Conservation (phyloP, 2,329 filamentous ascomycete genomes). For the Chrysoporthe cubensis region DNA sequence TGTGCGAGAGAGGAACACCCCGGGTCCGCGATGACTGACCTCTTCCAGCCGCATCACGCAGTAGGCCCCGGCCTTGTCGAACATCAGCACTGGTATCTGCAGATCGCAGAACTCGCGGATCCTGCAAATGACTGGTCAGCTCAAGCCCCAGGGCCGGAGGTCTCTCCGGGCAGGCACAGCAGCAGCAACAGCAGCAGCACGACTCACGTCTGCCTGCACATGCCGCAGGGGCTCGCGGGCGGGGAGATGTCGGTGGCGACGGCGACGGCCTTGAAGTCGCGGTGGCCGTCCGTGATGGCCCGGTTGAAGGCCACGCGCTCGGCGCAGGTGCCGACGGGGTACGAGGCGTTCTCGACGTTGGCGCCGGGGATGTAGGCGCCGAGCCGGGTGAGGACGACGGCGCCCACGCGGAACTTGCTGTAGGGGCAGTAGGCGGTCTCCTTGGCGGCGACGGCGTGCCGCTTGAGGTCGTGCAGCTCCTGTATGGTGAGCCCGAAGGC, state of each 20-base stretch:
- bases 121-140: constrained; percentile 43
- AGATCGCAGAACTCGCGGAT: constrained; percentile 76
- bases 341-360: constrained; percentile 91
- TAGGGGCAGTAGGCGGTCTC: constrained; percentile 87
- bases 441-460: constrained; percentile 72
- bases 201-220: constrained; percentile 88
- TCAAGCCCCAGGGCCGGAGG: too few species aligned
- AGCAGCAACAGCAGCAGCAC: neutral
- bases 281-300: constrained; percentile 67
- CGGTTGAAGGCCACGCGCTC: constrained; percentile 88
- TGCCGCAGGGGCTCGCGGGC: constrained; percentile 82
- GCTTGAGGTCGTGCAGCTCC: constrained; percentile 68
- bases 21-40: constrained; percentile 45
- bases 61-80: constrained; percentile 77
- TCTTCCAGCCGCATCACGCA: constrained; percentile 72
- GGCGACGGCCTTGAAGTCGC: constrained; percentile 74
- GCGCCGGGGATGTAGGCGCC: constrained; percentile 68
- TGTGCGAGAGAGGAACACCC: neutral
- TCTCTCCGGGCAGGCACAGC: too few species aligned
- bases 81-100: constrained; percentile 86
- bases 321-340: constrained; percentile 93
- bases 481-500: constrained; percentile 56
- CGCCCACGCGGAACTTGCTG: constrained; percentile 89
- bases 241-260: constrained; percentile 79
- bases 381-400: constrained; percentile 66